Evolutionary conservation across 2,329 filamentous ascomycete genomes (phyloP).

Genomic region (Penicillium brevicompactum): DNA sequence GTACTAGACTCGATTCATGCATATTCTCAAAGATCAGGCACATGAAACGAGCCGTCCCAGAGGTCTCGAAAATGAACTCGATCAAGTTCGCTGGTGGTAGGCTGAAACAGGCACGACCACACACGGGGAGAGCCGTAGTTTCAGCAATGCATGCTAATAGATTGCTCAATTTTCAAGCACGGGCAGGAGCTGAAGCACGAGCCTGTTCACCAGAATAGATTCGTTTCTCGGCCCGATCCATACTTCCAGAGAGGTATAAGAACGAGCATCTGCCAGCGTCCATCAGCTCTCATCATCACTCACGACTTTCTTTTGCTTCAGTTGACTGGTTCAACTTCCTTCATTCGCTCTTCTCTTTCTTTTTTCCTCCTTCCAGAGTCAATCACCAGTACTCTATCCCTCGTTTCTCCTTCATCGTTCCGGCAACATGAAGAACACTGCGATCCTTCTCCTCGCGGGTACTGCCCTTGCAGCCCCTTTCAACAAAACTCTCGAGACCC

Average conservation of each 20-base stretch:
- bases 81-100: background rate
- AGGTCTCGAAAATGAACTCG: background rate
- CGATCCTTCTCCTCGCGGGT: slow-evolving; percentile 13
- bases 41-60: background rate
- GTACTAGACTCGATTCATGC: background rate
- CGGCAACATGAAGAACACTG: slow-evolving; percentile 15
- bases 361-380: slow-evolving; percentile 1
- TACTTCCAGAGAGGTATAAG: background rate
- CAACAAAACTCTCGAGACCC: slow-evolving; percentile 13
- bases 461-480: slow-evolving; percentile 15
- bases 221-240: background rate
- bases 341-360: slow-evolving; percentile 1
- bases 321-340: slow-evolving; percentile 19
- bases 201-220: background rate
- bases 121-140: background rate
- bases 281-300: slow-evolving; percentile 6
- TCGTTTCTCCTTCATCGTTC: slow-evolving; percentile 8
- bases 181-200: background rate
- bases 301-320: slow-evolving; percentile 10
- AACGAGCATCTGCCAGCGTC: background rate
- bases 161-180: background rate
- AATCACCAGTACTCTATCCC: background rate
- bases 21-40: background rate
- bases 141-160: background rate
- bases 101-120: background rate